Base-by-base conservation (phyloP, 1,284 basidiomycete genomes). In the Cystobasidium pallidum region DNA sequence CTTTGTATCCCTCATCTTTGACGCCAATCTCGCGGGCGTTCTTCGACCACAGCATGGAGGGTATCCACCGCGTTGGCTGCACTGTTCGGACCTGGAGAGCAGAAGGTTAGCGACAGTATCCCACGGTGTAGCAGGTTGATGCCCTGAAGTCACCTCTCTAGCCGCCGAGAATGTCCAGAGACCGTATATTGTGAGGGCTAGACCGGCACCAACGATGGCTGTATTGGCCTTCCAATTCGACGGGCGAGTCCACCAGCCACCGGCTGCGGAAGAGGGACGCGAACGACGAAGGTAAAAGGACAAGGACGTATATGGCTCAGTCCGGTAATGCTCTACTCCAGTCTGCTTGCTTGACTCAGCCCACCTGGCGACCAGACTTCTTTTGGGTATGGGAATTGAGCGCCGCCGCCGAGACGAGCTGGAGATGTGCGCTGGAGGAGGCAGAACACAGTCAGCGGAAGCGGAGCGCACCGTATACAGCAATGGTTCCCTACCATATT, bases 181-280 rank as follows among this genome's bases (percentile, higher is more conserved):
- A 24, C 82, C 82, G 70, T 82, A 84, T 3, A 81, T 82, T 3
- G 81, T 79, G 45, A 84, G 63, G 2, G 77, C 82, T 75, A 85
- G 83, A 19, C 83, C 84, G 45, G 80, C 79, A 47, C 80, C 77
- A 63, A 81, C 81, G 72, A 85, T 77, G 2, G 80, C 81, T 6
- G 85, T 86, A 80, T 84, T 85, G 52, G 81, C 74, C 49, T 78
- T 80, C 85, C 85, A 86, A 80, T 85, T 86, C 15, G 79, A 76
- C 28, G 85, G 85, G 32, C 84, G 80, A 58, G 84, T 82, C 85
- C 85, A 86, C 85, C 85, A 86, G 63, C 85, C 85, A 75, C 85
- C 84, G 26, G 49, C 58, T 59, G 57, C 36, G 34, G 24, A 13
- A 19, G 32, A 8, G 32, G 6, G 32, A 0, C 13, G 26, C 2